Evolutionary conservation across 805 yeast genomes (phyloP), one percentile per base, ranked within the genome.

Genomic region (Komagataella ulmi): DNA sequence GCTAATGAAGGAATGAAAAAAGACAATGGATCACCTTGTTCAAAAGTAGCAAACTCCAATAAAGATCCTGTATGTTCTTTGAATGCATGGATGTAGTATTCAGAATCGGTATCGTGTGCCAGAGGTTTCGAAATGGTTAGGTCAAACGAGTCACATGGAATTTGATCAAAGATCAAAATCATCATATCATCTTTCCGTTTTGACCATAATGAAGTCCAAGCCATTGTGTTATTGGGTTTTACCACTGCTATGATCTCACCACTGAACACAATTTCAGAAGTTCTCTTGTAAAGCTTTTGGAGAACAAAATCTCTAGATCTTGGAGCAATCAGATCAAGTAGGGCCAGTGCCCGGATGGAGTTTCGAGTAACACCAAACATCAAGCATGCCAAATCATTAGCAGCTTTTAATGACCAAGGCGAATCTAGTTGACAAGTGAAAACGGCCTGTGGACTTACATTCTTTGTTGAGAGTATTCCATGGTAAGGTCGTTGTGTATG

Each of bases 151-250:
- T 76, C 81, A 60, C 84, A 79, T 2, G 81, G 86, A 24, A 89
- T 88, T 61, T 88, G 93, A 60, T 89, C 96, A 61, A 90, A 83
- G 70, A 88, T 88, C 69, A 93, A 82, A 49, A 88, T 83, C 51
- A 89, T 74, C 52, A 86, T 65, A 47, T 78, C 78, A 3, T 82
- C 83, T 57, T 82, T 80, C 53, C 80, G 71, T 59, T 89, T 89
- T 0, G 93, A 95, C 97, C 97, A 91, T 52, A 90, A 65, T 0
- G 96, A 85, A 8, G 96, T 89, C 85, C 95, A 83, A 0, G 90
- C 85, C 53, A 77, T 69, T 24, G 75, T 75, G 49, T 75, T 75
- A 17, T 85, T 85, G 12, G 83, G 80, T 57, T 88, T 75, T 45
- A 77, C 71, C 48, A 89, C 84, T 7, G 95, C 96, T 10, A 88